Evolutionary conservation across 176 grass and related monocot genomes (phyloP), one percentile per base, ranked within the genome.

Genomic region (Elaeis guineensis): DNA sequence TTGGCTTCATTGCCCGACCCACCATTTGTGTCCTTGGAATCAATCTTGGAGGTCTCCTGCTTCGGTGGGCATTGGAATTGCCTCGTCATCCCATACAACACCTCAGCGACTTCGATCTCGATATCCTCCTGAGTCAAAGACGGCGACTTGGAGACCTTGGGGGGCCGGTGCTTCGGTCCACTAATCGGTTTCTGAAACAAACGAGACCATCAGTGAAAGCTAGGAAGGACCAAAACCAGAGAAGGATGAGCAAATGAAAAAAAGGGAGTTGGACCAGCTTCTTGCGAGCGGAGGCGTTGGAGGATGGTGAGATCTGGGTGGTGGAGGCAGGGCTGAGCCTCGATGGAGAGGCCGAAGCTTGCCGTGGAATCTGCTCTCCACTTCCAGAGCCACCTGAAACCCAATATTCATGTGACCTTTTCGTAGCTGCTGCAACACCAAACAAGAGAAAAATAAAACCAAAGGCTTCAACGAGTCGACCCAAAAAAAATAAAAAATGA

Each of bases 61-160:
- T 80, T 83, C 9, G 79, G 69, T 18, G 69, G 82, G 20, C 55
- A 70, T 1, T 77, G 79, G 64, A 92, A 89, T 76, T 98, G 94
- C 79, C 85, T 73, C 2, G 87, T 98, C 3, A 98, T 75, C 23
- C 93, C 93, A 19, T 86, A 98, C 21, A 98, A 79, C 26, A 98
- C 94, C 85, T 98, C 94, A 8, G 94, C 94, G 7, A 98, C 88
- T 84, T 98, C 94, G 52, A 98, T 68, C 51, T 68, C 65, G 52
- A 68, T 98, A 70, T 98, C 94, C 71, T 98, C 94, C 21, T 86
- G 94, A 5, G 89, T 86, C 67, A 93, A 98, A 75, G 80, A 93
- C 0, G 88, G 57, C 8, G 87, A 82, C 69, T 86, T 93, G 0
- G 76, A 79, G 29, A 86, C 72, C 70, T 98, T 93, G 0, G 88